Base-by-base conservation (phyloP, 805 yeast species). In the Lipomyces yamanashiensis region DNA sequence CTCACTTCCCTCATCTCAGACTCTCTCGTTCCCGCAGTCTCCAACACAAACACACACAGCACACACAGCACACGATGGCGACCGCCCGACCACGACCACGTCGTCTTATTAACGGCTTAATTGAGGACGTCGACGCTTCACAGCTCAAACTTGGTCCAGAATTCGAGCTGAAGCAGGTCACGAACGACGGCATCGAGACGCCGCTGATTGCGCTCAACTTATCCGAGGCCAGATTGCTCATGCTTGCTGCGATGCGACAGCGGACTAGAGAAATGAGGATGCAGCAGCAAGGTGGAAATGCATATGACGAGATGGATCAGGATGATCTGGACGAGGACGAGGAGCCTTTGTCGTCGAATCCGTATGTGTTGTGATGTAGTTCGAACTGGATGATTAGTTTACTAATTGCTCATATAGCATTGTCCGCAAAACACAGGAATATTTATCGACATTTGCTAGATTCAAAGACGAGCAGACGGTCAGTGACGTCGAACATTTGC, bases 41-140 rank as follows among this genome's bases (percentile, higher is more conserved):
- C 43, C n/a, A 37, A 13, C 8, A 13, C 41, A 37, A 8, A 37
- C 41, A 9, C 13, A 37, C 41, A 37, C 41, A 9, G n/a, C 43
- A 39, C 43, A 39, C 36, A 10, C 37, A 49, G 9, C 53, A 49
- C 15, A 50, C 41, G 19, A 53, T 53, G 41, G 47, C 60, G 5
- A 36, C 97, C 3, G 83, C 90, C 55, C 93, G 92, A 34, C 89
- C 89, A 51, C 84, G 91, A 74, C 86, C 96, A 79, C 85, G 96
- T 76, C 84, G 87, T 57, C 79, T 81, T 76, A 66, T 85, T 79
- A 72, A 74, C 55, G 87, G 86, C 63, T 82, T 85, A 49, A 92
- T 87, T 63, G 96, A 90, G 68, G 98, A 92, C 72, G 98, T 93
- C 74, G 96, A 95, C 73, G 96, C 98, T 0, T 86, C 97, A 0